A percentile compares a stretch with the other conserved stretches of the same genome.
Evolutionary conservation across 257 asterid species (phyloP).

Genomic region (Petrea volubilis): DNA sequence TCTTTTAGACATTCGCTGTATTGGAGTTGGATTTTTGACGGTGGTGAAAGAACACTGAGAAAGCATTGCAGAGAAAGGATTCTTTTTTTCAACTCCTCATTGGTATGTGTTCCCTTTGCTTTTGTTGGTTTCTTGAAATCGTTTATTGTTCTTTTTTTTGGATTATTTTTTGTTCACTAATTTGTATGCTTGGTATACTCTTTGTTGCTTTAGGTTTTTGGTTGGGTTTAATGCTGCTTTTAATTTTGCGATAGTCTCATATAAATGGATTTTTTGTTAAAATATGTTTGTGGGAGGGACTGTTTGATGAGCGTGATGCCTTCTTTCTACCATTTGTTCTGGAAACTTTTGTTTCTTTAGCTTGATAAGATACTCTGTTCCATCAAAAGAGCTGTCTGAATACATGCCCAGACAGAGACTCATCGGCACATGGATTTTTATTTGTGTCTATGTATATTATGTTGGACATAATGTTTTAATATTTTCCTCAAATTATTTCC

Average conservation of each 20-base stretch:
- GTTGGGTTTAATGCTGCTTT: not conserved
- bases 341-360: not conserved
- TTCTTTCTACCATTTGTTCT: not conserved
- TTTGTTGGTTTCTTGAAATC: not conserved
- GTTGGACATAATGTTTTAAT: not conserved
- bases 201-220: not conserved
- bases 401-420: not conserved
- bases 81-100: not conserved
- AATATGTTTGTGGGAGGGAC: not conserved
- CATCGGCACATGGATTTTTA: not conserved
- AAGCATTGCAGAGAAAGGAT: not conserved
- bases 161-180: not conserved
- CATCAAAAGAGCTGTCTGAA: not conserved
- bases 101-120: not conserved
- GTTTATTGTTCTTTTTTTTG: not conserved
- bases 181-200: not conserved
- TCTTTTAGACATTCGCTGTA: not conserved
- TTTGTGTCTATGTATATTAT: not conserved
- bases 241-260: not conserved
- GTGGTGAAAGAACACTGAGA: slow-evolving; percentile 11
- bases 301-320: not conserved
- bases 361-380: slow-evolving; percentile 6
- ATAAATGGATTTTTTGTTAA: slow-evolving; percentile 9
- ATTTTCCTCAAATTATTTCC: not conserved
- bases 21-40: slow-evolving; percentile 16